Evolutionary conservation across 495 filamentous ascomycete species (phyloP), one percentile per base, ranked within the genome.

Genomic region (Lichenothelia convexa): DNA sequence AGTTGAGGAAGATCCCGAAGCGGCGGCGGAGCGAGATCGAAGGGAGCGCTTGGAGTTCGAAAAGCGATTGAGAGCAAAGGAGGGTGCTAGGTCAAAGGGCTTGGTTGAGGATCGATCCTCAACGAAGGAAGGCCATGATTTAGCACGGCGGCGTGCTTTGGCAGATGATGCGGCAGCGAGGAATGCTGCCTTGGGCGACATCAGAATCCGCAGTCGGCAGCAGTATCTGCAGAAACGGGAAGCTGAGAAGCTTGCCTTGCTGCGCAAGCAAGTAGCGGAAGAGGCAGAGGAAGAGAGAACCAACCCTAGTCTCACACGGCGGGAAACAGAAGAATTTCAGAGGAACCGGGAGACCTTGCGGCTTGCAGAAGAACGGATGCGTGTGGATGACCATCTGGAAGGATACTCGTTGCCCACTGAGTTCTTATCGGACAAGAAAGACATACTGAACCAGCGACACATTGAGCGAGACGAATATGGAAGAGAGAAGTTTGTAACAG

Each of bases 321-420:
- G 61, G 35, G 89, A 97, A 62, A 89, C 79, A 51, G 78, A 78
- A 32, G 85, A 94, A 43, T 95, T 95, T 51, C 76, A 78, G 1
- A 77, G 82, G 38, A 95, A 95, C 48, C 67, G 81, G 27, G 80
- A 95, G 55, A 69, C 89, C 17, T 65, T 95, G 15, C 67, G 77
- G 15, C 68, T 95, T 27, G 87, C 91, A 0, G 85, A 93, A 59
- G 84, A 92, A 55, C 67, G 89, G 26, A 58, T 86, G 20, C 68
- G 71, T 18, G 89, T 95, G 41, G 87, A 94, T 52, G 87, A 95
- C 45, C 71, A 92, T 47, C 71, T 78, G 13, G 86, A 93, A 63
- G 89, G 89, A 4, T 95, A 94, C 54, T 76, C 78, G 55, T 73
- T 97, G 58, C 87, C 89, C 0, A 85, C 92, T 38, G 84, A 93